Base-by-base conservation (phyloP, 1,284 basidiomycete genomes). In the Mycosarcoma maydis region DNA sequence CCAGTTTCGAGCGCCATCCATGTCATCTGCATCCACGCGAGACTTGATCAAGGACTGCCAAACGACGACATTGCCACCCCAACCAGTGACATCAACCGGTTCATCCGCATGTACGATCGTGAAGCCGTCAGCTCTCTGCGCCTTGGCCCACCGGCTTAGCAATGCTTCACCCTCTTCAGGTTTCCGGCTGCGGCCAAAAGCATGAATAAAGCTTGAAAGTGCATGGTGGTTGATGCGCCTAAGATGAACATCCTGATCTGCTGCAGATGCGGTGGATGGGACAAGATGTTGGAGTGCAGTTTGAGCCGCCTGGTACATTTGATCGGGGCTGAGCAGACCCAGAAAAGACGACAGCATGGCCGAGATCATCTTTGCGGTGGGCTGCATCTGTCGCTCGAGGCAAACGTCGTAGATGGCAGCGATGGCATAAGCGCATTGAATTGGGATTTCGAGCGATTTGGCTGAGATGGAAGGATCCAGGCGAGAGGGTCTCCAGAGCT, bases 351-450 rank as follows among this genome's bases (percentile, higher is more conserved):
- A 41, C 2, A 72, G 52, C 48, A 62, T 51, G 34, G 64, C 44
- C 13, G 69, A 59, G 17, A 57, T 36, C 52, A 67, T 56, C 39
- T 39, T 56, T 4, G 50, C 40, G 17, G 62, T 58, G 10, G 58
- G 58, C 9, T 17, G 26, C 6, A 36, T 24, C 2, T 37, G 30
- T 7, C 14, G 47, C 20, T 56, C 33, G 24, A 64, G 17, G 23
- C 51, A 55, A 13, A 39, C 45, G 22, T 72, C 69, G 39, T 54
- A 72, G 48, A 72, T 54, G 30, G 49, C 46, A 6, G 64, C 40
- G 37, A 72, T 67, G 32, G 69, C 69, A 26, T 62, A 62, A 39
- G 62, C 46, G 51, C 69, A 67, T 38, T 72, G 69, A 7, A 39
- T 22, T 4, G 56, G 53, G 32, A 72, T 56, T 9, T 64, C 40